phyloP scores from a whole-genome alignment of 805 yeast species.

The Myxozyma udenii region DNA sequence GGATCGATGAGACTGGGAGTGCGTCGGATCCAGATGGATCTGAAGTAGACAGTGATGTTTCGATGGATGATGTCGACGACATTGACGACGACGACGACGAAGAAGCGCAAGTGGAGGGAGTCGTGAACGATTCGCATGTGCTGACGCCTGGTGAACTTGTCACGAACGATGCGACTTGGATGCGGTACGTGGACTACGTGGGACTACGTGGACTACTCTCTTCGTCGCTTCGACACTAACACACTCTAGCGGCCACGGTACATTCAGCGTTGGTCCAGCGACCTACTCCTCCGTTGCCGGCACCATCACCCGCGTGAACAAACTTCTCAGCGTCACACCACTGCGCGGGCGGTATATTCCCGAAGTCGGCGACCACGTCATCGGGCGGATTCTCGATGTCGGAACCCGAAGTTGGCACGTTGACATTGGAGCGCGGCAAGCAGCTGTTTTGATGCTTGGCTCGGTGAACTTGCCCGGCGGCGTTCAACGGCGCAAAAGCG shows the following conservation, averaged over 20 bases:
- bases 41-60: not conserved
- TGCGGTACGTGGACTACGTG: slow-evolving; percentile 45
- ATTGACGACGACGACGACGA: slow-evolving; percentile 12
- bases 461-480: slow-evolving; percentile 98
- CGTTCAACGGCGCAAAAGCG: slow-evolving; percentile 86
- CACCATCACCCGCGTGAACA: slow-evolving; percentile 76
- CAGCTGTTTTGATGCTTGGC: slow-evolving; percentile 88
- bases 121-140: slow-evolving; percentile 39
- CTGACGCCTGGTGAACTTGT: slow-evolving; percentile 96
- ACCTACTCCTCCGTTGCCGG: slow-evolving; percentile 73
- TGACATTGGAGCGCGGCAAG: slow-evolving; percentile 91
- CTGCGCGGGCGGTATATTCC: slow-evolving; percentile 76
- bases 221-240: not conserved
- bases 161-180: slow-evolving; percentile 95
- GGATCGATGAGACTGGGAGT: not conserved
- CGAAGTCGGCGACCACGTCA: slow-evolving; percentile 93
- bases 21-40: not conserved
- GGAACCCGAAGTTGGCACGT: slow-evolving; percentile 95
- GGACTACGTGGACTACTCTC: not conserved
- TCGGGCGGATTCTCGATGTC: slow-evolving; percentile 92
- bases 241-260: slow-evolving; percentile 11
- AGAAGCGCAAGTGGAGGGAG: slow-evolving; percentile 14
- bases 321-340: slow-evolving; percentile 80
- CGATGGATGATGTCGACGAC: slow-evolving; percentile 3
- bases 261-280: slow-evolving; percentile 5